Conservation (phyloP, 179 eudicot species). For the Beta corolliflora region DNA sequence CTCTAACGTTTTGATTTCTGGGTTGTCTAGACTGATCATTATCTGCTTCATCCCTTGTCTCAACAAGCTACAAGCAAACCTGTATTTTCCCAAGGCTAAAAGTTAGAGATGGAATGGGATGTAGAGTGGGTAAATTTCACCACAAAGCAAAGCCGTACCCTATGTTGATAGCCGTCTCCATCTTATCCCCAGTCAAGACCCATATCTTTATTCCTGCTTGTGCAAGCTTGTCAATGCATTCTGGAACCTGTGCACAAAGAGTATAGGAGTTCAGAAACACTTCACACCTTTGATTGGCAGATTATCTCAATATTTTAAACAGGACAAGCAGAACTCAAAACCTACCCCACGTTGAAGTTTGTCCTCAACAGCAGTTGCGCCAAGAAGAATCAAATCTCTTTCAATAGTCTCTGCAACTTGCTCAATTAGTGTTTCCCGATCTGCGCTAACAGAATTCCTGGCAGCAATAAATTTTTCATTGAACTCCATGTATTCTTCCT, state of each 20-base stretch:
- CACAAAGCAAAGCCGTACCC: constrained; percentile 52
- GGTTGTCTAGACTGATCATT: constrained; percentile 53
- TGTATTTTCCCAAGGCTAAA: constrained; percentile 30
- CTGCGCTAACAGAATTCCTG: constrained; percentile 75
- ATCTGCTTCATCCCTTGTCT: constrained; percentile 65
- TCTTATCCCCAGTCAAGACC: constrained; percentile 99
- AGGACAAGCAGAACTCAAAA: background rate
- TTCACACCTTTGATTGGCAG: constrained; percentile 7
- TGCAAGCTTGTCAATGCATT: constrained; percentile 96
- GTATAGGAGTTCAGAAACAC: constrained; percentile 2
- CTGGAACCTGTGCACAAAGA: constrained; percentile 67
- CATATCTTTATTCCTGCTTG: constrained; percentile 97
- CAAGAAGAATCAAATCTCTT: constrained; percentile 82
- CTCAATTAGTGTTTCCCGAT: constrained; percentile 69
- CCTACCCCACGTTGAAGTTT: constrained; percentile 97
- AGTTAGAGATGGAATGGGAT: constrained; percentile 27
- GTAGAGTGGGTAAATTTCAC: background rate
- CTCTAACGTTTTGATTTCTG: constrained; percentile 69
- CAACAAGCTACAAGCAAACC: constrained; percentile 77
- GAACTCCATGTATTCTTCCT: constrained; percentile 62
- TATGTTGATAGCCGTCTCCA: constrained; percentile 98
- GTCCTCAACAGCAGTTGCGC: constrained; percentile 99
- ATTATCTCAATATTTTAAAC: background rate
- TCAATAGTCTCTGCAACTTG: constrained; percentile 69
- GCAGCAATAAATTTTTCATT: constrained; percentile 59